Conservation (phyloP, 2,329 filamentous ascomycete genomes). For the Xylaria sp. region DNA sequence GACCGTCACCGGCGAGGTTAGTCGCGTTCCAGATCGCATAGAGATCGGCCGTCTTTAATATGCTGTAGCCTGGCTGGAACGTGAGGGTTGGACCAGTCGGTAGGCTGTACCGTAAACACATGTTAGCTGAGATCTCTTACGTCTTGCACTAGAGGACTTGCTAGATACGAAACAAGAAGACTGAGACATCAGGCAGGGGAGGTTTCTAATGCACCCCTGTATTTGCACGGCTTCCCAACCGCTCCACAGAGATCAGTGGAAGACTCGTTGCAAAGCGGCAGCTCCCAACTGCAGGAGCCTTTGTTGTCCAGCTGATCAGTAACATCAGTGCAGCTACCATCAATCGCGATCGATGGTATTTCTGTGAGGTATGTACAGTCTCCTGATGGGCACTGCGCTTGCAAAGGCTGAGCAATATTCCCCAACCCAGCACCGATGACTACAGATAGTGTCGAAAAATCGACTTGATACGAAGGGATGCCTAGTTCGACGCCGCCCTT, state of each 20-base stretch:
- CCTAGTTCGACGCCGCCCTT: neutral
- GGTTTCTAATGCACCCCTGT: too few species aligned
- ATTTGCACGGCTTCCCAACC: neutral
- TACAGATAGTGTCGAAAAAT: neutral
- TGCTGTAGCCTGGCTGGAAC: conserved; percentile 7
- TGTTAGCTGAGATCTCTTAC: too few species aligned
- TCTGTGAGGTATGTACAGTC: neutral
- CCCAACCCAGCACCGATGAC: neutral
- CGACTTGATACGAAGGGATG: neutral
- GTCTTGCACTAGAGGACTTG: too few species aligned
- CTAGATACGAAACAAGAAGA: too few species aligned
- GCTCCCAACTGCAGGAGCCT: conserved; percentile 3
- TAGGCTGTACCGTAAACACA: neutral
- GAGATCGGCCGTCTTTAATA: neutral
- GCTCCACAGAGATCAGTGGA: neutral
- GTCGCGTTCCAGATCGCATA: neutral
- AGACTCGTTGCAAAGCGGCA: neutral
- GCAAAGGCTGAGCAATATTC: neutral
- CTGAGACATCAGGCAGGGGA: too few species aligned
- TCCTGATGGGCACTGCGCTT: neutral
- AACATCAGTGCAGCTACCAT: conserved; percentile 9
- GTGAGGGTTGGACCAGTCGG: conserved; percentile 6
- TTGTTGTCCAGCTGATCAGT: conserved; percentile 4
- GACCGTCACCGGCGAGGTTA: neutral
- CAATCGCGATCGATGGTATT: neutral